These are phyloP conservation scores for Fusarium pseudocircinatum DNA, from an alignment of 2,329 filamentous ascomycete genomes.

Conservation along the genomic window DNA sequence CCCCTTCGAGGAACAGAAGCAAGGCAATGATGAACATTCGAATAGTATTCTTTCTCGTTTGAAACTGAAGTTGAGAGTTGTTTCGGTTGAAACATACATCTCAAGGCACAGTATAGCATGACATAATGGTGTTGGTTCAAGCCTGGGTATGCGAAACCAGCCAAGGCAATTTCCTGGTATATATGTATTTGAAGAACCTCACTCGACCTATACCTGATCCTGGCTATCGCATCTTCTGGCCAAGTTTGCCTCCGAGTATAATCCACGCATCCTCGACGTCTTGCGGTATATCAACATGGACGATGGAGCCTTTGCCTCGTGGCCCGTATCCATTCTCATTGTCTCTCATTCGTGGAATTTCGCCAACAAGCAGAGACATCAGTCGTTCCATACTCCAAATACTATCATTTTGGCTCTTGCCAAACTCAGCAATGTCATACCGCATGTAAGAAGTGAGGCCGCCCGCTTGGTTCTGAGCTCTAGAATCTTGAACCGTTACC, in stretches of 20 bases:
- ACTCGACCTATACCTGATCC: background rate
- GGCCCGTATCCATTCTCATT: constrained; percentile 35
- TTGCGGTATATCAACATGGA: constrained; percentile 25
- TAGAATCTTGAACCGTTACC: background rate
- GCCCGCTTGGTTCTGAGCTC: background rate
- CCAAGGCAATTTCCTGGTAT: background rate
- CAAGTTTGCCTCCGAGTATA: constrained; percentile 4
- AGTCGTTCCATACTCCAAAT: constrained; percentile 35
- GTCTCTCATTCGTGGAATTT: constrained; percentile 37
- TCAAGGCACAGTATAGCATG: background rate
- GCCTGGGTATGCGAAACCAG: background rate
- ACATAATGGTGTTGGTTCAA: background rate
- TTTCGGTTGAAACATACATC: background rate
- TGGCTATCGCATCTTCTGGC: constrained; percentile 1
- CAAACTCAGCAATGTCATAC: background rate
- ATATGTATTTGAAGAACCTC: background rate
- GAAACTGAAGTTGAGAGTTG: background rate
- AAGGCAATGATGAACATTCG: background rate
- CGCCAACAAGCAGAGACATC: constrained; percentile 32
- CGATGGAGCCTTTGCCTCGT: constrained; percentile 30
- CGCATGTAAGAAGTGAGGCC: background rate
- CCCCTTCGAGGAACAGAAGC: background rate
- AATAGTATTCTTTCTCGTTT: background rate
- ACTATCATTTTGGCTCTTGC: background rate
- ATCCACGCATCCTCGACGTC: constrained; percentile 23